Base-by-base conservation (phyloP, 73 alveolate species). In the Symbiodinium natans region DNA sequence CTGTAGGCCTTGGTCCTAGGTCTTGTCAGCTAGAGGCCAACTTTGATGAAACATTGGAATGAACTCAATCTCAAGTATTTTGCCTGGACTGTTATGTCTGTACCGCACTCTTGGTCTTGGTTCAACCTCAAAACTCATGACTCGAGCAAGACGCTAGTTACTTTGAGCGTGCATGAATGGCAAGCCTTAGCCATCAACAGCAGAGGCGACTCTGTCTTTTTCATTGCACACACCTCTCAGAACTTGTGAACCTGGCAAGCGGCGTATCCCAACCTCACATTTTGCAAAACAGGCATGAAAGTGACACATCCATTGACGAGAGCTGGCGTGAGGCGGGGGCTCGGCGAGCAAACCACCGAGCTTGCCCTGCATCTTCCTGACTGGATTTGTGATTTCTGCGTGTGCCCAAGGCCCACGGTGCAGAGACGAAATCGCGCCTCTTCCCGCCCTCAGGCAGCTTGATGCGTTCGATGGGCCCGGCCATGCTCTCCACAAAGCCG, bases 161-260 rank as follows among this genome's bases (percentile, higher is more conserved):
- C n/a, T n/a, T n/a, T n/a, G n/a, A n/a, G n/a, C n/a, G n/a, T n/a
- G n/a, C n/a, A n/a, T n/a, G n/a, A n/a, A n/a, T n/a, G n/a, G n/a
- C n/a, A n/a, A n/a, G n/a, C n/a, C n/a, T n/a, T n/a, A n/a, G n/a
- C n/a, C n/a, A n/a, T n/a, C n/a, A n/a, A n/a, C n/a, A n/a, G n/a
- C n/a, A n/a, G n/a, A n/a, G n/a, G n/a, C n/a, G n/a, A n/a, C n/a
- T n/a, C n/a, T n/a, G n/a, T 6, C 59, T 29, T 63, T 25, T 36
- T 23, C 80, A 63, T 36, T 3, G 17, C 59, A 3, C 38, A 25
- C 0, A 29, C 36, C 36, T 13, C 7, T 71, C 77, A 90, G 88
- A 90, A 90, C 83, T 90, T 90, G 88, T 90, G 97, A n/a, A 90
- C 97, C 46, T 90, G 87, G n/a, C 42, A 71, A 11, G 97, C 43